These are phyloP conservation scores for Diplodia corticola DNA, from an alignment of 2,329 filamentous ascomycete genomes.

Conservation along the genomic window DNA sequence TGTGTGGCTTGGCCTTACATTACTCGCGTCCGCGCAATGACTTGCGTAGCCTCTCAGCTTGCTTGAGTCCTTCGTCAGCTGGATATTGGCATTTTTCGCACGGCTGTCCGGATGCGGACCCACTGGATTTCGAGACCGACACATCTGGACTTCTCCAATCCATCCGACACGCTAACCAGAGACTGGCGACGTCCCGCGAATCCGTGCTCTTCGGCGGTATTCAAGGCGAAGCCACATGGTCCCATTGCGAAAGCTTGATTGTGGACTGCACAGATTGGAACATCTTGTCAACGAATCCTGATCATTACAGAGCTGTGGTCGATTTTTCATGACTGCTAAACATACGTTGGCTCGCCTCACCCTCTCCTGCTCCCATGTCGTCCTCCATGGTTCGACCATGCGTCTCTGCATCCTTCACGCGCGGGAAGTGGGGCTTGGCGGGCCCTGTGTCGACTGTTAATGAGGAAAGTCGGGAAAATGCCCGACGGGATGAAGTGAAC, in stretches of 20 bases:
- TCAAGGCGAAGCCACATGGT: background rate
- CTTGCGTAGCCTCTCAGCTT: background rate
- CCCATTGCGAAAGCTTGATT: background rate
- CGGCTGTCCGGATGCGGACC: background rate
- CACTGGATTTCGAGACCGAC: background rate
- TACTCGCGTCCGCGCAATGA: background rate
- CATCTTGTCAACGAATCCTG: too few species aligned
- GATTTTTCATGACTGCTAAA: background rate
- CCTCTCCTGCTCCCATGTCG: background rate
- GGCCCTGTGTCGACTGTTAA: background rate
- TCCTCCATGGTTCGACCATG: too few species aligned
- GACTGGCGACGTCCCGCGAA: background rate
- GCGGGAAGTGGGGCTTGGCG: background rate
- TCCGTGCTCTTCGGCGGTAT: background rate
- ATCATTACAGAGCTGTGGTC: too few species aligned
- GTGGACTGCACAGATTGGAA: background rate
- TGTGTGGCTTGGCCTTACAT: background rate
- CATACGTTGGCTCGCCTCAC: background rate
- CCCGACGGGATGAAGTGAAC: too few species aligned
- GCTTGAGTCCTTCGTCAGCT: background rate
- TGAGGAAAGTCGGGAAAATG: too few species aligned
- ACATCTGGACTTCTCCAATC: background rate
- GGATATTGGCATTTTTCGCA: background rate
- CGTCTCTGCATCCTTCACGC: background rate
- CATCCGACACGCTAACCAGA: background rate